Base-by-base conservation (phyloP, 768 basidiomycete species). In the Lentinula raphanica region DNA sequence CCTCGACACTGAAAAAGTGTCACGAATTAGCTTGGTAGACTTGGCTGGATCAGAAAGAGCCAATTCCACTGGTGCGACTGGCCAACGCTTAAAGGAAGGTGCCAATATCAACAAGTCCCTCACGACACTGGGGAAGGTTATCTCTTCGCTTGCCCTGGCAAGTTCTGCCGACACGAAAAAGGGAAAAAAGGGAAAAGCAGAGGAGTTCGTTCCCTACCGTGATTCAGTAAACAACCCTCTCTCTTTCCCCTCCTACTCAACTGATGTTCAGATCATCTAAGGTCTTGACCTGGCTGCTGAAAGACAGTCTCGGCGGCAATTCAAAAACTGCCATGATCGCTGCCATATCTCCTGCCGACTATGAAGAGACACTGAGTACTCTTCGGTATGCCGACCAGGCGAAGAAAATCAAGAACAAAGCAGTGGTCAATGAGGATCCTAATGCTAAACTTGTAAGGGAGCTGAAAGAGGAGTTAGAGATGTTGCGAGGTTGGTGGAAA, bases 341-440 rank as follows among this genome's bases (percentile, higher is more conserved):
- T 51, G 97, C 97, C 38, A 98, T 99, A 61, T 87, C 94, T 45
- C 95, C 94, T n/a, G 95, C 94, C 46, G 94, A 98, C 74, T 98
- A 98, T 67, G 96, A 98, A 63, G 96, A 98, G 72, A 98, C 96
- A 15, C 77, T 98, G 60, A 93, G 93, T 73, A 98, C 96, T 2
- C 77, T 99, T 59, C 90, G 97, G 5, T 98, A 99, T 73, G 97
- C 97, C 64, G 94, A 97, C 79, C 93, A 93, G 70, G 95, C 96
- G 32, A 99, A 99, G 88, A 96, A 96, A 87, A 99, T 99, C 75
- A 98, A 95, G 86, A 99, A 98, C 74, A 96, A 98, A 77, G 96
- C 97, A 15, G 86, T 98, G 59, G 92, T 99, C 63, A 99, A 99
- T 74, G 97, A 99, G 76, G 97, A 99, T 81, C 97, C 97, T 31